Base-by-base conservation (phyloP, 768 basidiomycete genomes). In the Omphalotus guepiniiformis region DNA sequence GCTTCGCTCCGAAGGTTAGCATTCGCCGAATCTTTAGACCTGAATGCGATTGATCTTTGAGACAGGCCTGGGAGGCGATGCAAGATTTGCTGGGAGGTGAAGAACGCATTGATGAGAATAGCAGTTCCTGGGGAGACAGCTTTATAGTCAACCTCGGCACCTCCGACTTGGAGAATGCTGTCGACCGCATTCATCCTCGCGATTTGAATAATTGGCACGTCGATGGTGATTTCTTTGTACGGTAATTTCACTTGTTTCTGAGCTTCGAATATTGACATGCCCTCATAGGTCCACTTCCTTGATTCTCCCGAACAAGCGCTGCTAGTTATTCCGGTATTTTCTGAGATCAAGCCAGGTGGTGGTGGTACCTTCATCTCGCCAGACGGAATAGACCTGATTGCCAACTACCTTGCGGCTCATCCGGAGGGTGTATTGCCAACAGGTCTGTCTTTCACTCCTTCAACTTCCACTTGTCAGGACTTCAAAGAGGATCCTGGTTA, bases 241-340 rank as follows among this genome's bases (percentile, higher is more conserved):
- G n/a, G n/a, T n/a, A 50, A 70, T 53, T 8, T 7, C 16, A 8
- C 13, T 6, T 51, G 36, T 59, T 53, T 27, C 38, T 25, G 27
- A 18, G 30, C 22, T 47, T 43, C 26, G 22, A 9, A 8, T 4
- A 15, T 39, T 27, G 19, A 23, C 26, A 22, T 16, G 13, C 19
- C 29, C 25, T 48, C 12, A 12, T 36, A 75, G 74, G 67, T 77
- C 22, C 79, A 80, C 60, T 85, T 72, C 57, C 73, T 85, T 42
- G 82, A 83, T 57, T 83, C 80, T 18, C 79, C 78, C 3, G 81
- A 83, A 58, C 82, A 83, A 63, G 82, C 73, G 4, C 65, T 83
- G 25, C 70, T 82, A 44, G 79, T 80, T 18, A 80, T 82, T 46
- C 80, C 80, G 2, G 67, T 83, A 39, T 83, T 74, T 59, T 73